These are phyloP conservation scores for Auriscalpium orientale DNA, from an alignment of 768 basidiomycete species.

Conservation along the genomic window DNA sequence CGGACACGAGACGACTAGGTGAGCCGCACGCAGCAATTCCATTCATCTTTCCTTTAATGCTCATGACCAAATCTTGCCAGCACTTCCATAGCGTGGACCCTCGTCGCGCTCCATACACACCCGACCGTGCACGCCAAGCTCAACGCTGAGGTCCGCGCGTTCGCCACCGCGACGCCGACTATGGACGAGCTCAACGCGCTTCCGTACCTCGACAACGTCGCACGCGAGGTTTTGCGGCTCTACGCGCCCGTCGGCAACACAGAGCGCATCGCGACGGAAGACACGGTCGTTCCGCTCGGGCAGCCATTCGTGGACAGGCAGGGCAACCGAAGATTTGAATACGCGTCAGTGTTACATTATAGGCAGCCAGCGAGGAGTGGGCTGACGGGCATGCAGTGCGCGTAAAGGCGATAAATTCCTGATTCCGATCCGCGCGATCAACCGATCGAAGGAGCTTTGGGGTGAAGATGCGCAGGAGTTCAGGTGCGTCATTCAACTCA, in stretches of 20 bases:
- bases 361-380: not conserved
- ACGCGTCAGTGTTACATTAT: not conserved
- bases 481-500: not conserved
- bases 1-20: constrained; percentile 16
- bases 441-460: constrained; percentile 23
- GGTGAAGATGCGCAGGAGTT: constrained; percentile 27
- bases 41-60: not conserved
- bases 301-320: not conserved
- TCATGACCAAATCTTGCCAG: not conserved
- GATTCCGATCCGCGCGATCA: constrained; percentile 20
- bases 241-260: constrained; percentile 15
- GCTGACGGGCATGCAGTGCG: constrained; percentile 2
- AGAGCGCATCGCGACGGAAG: constrained; percentile 5
- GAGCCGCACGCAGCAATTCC: not conserved
- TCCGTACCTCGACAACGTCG: constrained; percentile 24
- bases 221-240: constrained; percentile 15
- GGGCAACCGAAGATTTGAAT: not conserved
- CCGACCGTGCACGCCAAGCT: constrained; percentile 27
- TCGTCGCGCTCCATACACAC: constrained; percentile 24
- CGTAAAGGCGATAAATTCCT: constrained; percentile 13
- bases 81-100: constrained; percentile 21
- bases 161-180: constrained; percentile 12
- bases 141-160: constrained; percentile 24
- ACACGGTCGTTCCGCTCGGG: not conserved
- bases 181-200: constrained; percentile 27